A percentile compares a stretch with the other conserved stretches of the same genome.
These are phyloP conservation scores for Hyaloscypha hepaticicola DNA, from an alignment of 495 filamentous ascomycete genomes.

Conservation along the genomic window DNA sequence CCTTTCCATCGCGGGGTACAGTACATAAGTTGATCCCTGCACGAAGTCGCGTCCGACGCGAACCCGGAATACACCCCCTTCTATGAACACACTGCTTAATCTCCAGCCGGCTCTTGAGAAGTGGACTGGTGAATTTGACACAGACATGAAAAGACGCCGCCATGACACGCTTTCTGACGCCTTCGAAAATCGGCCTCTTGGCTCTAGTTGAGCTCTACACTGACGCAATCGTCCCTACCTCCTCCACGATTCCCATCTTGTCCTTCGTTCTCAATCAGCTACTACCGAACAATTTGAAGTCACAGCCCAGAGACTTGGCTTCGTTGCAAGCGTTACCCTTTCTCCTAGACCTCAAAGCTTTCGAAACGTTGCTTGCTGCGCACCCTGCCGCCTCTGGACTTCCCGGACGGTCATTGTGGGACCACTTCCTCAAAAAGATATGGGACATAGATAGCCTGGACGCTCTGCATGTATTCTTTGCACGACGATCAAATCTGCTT, in stretches of 20 bases:
- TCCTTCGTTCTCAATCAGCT: constrained; percentile 80
- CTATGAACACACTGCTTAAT: not conserved
- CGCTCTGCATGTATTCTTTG: constrained; percentile 72
- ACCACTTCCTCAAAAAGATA: constrained; percentile 76
- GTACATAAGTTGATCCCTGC: not conserved
- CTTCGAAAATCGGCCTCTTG: constrained; percentile 80
- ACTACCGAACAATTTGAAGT: constrained; percentile 46
- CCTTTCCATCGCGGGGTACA: too few species aligned
- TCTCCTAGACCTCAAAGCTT: constrained; percentile 61
- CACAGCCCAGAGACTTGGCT: constrained; percentile 3
- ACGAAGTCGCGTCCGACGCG: not conserved
- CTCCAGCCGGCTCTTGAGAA: not conserved
- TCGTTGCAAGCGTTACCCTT: constrained; percentile 40
- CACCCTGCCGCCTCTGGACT: constrained; percentile 60
- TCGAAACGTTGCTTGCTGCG: constrained; percentile 60
- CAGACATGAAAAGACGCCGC: not conserved
- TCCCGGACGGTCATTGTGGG: constrained; percentile 80
- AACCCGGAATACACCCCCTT: not conserved
- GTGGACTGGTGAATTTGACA: not conserved
- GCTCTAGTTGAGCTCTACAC: constrained; percentile 78
- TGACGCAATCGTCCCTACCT: constrained; percentile 68
- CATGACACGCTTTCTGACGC: constrained; percentile 82
- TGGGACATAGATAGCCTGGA: constrained; percentile 84
- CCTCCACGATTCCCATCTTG: constrained; percentile 76
- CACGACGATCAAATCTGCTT: constrained; percentile 53